Percentiles rank a stretch among this genome's conserved stretches.
These are phyloP conservation scores for Leucosporidium scottii DNA, from an alignment of 768 basidiomycete species.

Conservation along the genomic window DNA sequence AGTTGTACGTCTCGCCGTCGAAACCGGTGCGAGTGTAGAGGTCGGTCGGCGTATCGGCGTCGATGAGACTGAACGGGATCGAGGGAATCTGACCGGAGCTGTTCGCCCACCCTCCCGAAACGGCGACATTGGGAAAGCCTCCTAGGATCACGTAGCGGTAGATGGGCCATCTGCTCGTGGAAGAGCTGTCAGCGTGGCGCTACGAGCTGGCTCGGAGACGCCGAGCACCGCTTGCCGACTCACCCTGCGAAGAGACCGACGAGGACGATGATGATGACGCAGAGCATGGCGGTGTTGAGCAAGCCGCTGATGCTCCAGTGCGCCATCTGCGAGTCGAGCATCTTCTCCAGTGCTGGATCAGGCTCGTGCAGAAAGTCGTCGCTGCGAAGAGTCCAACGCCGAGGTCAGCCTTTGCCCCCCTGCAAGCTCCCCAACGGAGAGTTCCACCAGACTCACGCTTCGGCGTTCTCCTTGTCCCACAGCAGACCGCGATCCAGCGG, in stretches of 20 bases:
- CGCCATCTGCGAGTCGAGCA: constrained; percentile 49
- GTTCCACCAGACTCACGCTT: constrained; percentile 8
- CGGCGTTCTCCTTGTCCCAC: constrained; percentile 36
- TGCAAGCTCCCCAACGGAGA: not conserved
- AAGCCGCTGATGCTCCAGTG: constrained; percentile 76
- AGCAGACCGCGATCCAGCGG: constrained; percentile 10
- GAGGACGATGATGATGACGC: constrained; percentile 62
- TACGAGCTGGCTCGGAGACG: not conserved
- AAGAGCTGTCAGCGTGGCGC: not conserved
- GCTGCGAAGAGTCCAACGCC: not conserved
- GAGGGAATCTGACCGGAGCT: constrained; percentile 72
- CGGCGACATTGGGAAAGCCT: not conserved
- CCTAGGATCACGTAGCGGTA: constrained; percentile 14
- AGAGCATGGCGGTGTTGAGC: constrained; percentile 65
- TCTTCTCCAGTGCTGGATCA: constrained; percentile 47
- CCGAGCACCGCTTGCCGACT: not conserved
- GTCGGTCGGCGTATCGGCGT: constrained; percentile 44
- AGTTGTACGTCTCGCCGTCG: constrained; percentile 70
- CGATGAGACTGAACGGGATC: constrained; percentile 59
- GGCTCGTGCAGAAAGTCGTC: constrained; percentile 35
- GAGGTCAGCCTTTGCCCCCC: not conserved
- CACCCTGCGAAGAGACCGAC: constrained; percentile 71
- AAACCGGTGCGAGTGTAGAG: constrained; percentile 42
- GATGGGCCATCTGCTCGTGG: constrained; percentile 57
- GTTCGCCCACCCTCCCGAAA: constrained; percentile 58